These are phyloP conservation scores for Glarea lozoyensis DNA, from an alignment of 495 filamentous ascomycete genomes.

Conservation along the genomic window DNA sequence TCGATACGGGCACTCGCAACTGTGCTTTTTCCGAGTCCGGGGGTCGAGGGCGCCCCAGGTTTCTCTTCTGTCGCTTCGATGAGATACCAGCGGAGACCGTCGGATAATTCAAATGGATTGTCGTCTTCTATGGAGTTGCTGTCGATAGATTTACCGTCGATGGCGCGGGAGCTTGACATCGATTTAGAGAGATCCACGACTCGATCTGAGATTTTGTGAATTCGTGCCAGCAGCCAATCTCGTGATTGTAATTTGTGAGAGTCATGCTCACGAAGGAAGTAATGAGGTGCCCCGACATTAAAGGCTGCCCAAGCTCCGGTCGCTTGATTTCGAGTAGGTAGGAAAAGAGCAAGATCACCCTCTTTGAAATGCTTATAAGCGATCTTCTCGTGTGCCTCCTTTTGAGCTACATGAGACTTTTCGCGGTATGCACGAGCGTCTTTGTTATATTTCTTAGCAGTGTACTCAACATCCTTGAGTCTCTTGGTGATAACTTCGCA, in stretches of 20 bases:
- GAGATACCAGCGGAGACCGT: conserved; percentile 92
- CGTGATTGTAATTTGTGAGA: conserved; percentile 69
- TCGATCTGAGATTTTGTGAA: conserved; percentile 83
- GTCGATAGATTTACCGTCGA: conserved; percentile 46
- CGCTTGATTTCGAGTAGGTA: conserved; percentile 87
- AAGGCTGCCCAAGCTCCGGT: conserved; percentile 97
- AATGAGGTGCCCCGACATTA: conserved; percentile 93
- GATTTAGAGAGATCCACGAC: conserved; percentile 86
- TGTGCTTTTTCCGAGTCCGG: conserved; percentile 79
- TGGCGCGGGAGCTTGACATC: conserved; percentile 37
- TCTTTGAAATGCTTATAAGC: conserved; percentile 95
- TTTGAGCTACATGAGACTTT: conserved; percentile 72
- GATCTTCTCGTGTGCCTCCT: conserved; percentile 91
- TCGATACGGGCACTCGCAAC: conserved; percentile 85
- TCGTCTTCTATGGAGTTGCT: conserved; percentile 64
- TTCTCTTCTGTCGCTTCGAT: conserved; percentile 92
- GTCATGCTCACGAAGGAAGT: conserved; percentile 91
- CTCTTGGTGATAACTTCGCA: conserved; percentile 75
- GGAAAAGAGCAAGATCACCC: conserved; percentile 89
- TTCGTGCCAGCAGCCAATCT: conserved; percentile 93
- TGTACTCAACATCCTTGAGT: conserved; percentile 79
- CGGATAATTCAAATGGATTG: conserved; percentile 94
- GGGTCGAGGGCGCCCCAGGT: conserved; percentile 84
- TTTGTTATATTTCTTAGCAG: conserved; percentile 82
- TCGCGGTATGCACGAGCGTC: conserved; percentile 83